Percentiles rank a stretch among this genome's conserved stretches.
phyloP scores from a whole-genome alignment of 2,329 filamentous ascomycete species.

The Microsporum ferrugineum region DNA sequence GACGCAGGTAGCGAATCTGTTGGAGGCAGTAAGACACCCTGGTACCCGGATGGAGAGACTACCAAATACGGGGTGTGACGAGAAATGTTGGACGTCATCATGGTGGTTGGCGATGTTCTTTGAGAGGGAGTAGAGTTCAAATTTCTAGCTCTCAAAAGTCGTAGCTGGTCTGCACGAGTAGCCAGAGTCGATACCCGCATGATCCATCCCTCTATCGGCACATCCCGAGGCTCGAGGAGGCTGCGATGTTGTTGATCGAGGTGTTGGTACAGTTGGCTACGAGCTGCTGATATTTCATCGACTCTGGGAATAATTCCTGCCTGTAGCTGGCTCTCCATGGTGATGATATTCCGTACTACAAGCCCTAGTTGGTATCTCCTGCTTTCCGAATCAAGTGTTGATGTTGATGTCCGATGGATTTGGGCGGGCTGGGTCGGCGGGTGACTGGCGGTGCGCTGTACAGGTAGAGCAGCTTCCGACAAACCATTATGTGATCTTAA shows the following conservation, averaged over 20 bases:
- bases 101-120: slow-evolving; percentile 2
- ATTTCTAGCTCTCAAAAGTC: slow-evolving; percentile 15
- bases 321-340: slow-evolving; percentile 22
- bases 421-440: background rate
- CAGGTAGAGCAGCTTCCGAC: background rate
- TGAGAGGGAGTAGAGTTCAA: background rate
- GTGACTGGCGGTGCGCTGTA: background rate
- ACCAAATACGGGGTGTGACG: slow-evolving; percentile 30
- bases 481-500: background rate
- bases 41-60: slow-evolving; percentile 35
- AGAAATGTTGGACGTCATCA: background rate
- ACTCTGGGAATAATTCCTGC: slow-evolving; percentile 21
- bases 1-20: slow-evolving; percentile 18
- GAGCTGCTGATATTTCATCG: slow-evolving; percentile 22
- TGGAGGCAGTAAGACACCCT: slow-evolving; percentile 35
- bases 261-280: slow-evolving; percentile 23
- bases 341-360: slow-evolving; percentile 14
- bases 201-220: slow-evolving; percentile 21
- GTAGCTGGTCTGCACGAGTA: slow-evolving; percentile 24
- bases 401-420: background rate
- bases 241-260: slow-evolving; percentile 25
- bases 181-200: slow-evolving; percentile 23
- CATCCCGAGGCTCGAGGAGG: slow-evolving; percentile 17
- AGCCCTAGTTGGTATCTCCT: background rate
- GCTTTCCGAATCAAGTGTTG: background rate